Evolutionary conservation across 176 grass and related monocot genomes (phyloP), one percentile per base, ranked within the genome.

Genomic region (Lolium perenne): DNA sequence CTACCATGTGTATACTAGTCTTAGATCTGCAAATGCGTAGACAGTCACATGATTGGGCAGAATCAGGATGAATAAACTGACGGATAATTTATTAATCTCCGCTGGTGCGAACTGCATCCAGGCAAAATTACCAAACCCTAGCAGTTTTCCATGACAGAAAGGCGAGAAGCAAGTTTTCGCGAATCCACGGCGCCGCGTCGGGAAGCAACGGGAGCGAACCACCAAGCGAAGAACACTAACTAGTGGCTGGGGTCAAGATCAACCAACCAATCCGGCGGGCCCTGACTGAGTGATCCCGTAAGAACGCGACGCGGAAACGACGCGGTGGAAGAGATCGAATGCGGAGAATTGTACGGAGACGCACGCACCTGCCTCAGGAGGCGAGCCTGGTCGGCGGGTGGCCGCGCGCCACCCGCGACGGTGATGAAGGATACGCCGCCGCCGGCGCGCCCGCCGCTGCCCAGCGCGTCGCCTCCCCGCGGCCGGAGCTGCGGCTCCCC

Each of bases 341-440:
- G 62, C 5, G 21, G 53, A n/a, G 38, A 32, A 70, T 2, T 0
- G 65, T 48, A 14, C 9, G 14, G 4, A 47, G 64, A 23, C 56
- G 74, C 25, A 46, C 86, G 67, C 79, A 95, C 93, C 91, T 94
- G 78, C 16, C 70, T 57, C 13, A 95, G 90, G 62, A 94, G 86
- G 47, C 72, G 74, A 9, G 80, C 81, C 74, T 98, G 91, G 5
- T 83, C 79, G 38, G 76, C 15, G 61, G 80, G 58, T 76, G 74
- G 21, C 49, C 93, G 62, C 59, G 74, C 66, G 66, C 91, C 89
- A 45, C 88, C 93, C 59, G 89, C 78, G 83, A 98, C 95, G 88
- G 90, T 98, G 38, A 98, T 63, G 81, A 95, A 95, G 86, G 78
- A 87, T 32, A 91, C 48, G 64, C 76, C 95, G 4, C 74, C 54